A percentile compares a stretch with the other conserved stretches of the same genome.
Evolutionary conservation across 805 yeast species (phyloP).

Genomic region (Starmerella vitae): DNA sequence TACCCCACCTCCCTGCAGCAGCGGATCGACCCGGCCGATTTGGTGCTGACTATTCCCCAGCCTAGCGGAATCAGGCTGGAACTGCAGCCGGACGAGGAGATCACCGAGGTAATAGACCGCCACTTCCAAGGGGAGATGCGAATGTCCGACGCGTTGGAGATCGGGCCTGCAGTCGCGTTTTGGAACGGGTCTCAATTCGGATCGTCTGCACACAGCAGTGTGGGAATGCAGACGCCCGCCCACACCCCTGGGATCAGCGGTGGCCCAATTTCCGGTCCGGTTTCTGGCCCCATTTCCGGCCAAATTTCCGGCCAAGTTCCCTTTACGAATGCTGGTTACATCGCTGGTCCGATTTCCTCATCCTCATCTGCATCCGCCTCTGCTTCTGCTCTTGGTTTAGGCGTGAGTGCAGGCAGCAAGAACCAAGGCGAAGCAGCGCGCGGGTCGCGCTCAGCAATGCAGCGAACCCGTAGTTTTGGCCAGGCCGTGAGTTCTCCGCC

Average conservation of each 20-base stretch:
- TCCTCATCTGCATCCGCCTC: too few relatives aligned
- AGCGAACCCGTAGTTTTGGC: constrained; percentile 16
- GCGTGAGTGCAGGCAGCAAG: neutral
- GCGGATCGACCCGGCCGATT: constrained; percentile 55
- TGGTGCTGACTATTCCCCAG: constrained; percentile 23
- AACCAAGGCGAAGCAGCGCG: neutral
- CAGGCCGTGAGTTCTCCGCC: constrained; percentile 1
- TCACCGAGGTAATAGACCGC: constrained; percentile 45
- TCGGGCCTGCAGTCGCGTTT: constrained; percentile 27
- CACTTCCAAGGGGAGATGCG: constrained; percentile 57
- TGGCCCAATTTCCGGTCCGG: too few relatives aligned
- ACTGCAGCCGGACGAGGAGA: constrained; percentile 44
- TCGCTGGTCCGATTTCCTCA: too few relatives aligned
- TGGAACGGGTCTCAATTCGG: constrained; percentile 1
- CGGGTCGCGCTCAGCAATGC: constrained; percentile 8
- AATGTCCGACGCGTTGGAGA: constrained; percentile 48
- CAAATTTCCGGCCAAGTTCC: too few relatives aligned
- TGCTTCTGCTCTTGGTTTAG: neutral
- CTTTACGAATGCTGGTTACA: too few relatives aligned
- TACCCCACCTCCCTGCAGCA: constrained; percentile 55
- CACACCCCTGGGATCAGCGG: neutral
- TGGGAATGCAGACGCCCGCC: neutral
- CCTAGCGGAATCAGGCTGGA: constrained; percentile 12
- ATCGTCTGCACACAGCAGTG: neutral
- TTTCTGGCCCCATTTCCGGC: too few relatives aligned